These are phyloP conservation scores for Heterobasidion occidentale DNA, from an alignment of 1,284 basidiomycete species.

Conservation along the genomic window DNA sequence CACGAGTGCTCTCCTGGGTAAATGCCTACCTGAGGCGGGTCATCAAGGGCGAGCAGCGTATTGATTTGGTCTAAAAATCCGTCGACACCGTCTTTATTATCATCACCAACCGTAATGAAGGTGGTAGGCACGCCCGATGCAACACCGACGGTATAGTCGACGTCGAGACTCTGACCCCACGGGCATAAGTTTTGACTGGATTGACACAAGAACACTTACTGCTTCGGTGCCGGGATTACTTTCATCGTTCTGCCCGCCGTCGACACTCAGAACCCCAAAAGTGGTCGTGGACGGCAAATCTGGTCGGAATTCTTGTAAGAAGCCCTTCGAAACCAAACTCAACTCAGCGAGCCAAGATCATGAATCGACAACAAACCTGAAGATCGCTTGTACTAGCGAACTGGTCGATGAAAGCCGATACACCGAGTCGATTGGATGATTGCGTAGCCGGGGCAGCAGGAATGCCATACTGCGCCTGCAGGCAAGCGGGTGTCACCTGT, in stretches of 20 bases:
- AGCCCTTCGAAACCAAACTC: conserved; percentile 4
- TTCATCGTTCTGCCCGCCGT: neutral
- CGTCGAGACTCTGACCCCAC: conserved; percentile 1
- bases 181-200: neutral
- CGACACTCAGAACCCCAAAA: neutral
- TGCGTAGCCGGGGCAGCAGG: conserved; percentile 22
- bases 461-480: conserved; percentile 23
- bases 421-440: conserved; percentile 18
- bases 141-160: conserved; percentile 5
- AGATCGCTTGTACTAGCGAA: neutral
- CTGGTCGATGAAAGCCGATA: conserved; percentile 23
- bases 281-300: conserved; percentile 20
- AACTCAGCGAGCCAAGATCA: neutral
- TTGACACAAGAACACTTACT: conserved; percentile 23
- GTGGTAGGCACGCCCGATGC: conserved; percentile 2
- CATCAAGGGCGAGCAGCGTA: conserved; percentile 25
- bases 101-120: conserved; percentile 5
- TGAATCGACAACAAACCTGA: neutral
- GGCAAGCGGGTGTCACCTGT: conserved; percentile 20
- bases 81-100: conserved; percentile 11
- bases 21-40: conserved; percentile 40
- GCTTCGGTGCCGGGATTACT: conserved; percentile 17
- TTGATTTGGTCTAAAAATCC: conserved; percentile 25
- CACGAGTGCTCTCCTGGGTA: conserved; percentile 22
- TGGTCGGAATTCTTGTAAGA: conserved; percentile 14